Evolutionary conservation across 306 rosid species (phyloP), one percentile per base, ranked within the genome.

Genomic region (Prunus fruticosa): DNA sequence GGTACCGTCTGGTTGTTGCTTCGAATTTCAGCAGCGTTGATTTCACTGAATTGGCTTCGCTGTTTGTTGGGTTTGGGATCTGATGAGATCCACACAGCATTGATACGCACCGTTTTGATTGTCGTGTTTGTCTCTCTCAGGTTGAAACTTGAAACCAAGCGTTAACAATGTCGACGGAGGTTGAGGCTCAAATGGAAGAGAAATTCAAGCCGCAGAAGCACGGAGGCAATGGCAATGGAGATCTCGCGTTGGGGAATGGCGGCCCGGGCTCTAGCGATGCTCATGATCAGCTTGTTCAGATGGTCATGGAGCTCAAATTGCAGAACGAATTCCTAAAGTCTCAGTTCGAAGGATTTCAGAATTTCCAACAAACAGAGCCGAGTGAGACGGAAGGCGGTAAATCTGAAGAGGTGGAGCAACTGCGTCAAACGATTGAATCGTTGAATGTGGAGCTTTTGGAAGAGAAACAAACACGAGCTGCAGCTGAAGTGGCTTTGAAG

Each of bases 281-380:
- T 76, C 84, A 91, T 2, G 97, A 96, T 79, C 78, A 82, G 80
- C 91, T 92, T 73, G 79, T 89, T 4, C 86, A 89, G 82, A 80
- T 88, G 87, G 91, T 87, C 30, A 84, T 86, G 54, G 99, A 91
- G 23, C 83, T 92, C 51, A 84, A 75, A 50, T 82, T 84, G 79
- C 93, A 96, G 87, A 96, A 96, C 75, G 99, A 96, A 15, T 88
- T 81, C 76, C 82, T 96, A 50, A 96, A 84, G 90, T 91, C 97
- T 57, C 98, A 91, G 81, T 81, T 92, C 76, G 90, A 87, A 79
- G 91, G 83, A 68, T 69, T 87, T 60, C 75, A 73, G 65, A 71
- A 71, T 81, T 77, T 52, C 46, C 77, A 78, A 41, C 87, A 75
- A 47, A 73, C 64, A 27, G 77, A 67, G 63, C 86, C 68, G 76